These are phyloP conservation scores for Leccinum uliginosum DNA, from an alignment of 768 basidiomycete species.

Conservation along the genomic window DNA sequence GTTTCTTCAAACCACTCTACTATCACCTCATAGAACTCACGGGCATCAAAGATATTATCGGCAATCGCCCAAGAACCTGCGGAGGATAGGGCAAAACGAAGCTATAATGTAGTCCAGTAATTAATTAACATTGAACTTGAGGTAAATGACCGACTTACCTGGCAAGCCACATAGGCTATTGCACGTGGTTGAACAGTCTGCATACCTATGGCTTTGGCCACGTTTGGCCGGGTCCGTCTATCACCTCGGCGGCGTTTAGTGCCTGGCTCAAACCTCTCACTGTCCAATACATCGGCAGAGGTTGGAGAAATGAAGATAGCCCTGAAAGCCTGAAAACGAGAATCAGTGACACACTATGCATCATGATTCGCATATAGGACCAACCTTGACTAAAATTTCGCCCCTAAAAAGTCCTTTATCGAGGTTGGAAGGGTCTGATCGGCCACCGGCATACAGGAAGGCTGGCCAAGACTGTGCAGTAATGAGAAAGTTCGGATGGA, in stretches of 20 bases:
- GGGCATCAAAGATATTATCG: neutral
- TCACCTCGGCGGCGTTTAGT: neutral
- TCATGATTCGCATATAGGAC: neutral
- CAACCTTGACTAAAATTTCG: neutral
- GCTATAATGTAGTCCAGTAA: neutral
- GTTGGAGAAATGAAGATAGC: slow-evolving; percentile 1
- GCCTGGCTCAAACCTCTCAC: neutral
- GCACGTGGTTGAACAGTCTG: neutral
- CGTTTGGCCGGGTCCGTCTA: neutral
- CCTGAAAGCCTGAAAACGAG: neutral
- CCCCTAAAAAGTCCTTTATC: neutral
- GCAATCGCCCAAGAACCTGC: neutral
- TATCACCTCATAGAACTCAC: neutral
- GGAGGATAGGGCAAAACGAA: slow-evolving; percentile 2
- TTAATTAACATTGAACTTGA: neutral
- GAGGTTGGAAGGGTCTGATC: neutral
- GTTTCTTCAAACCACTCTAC: slow-evolving; percentile 4
- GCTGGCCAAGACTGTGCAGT: neutral
- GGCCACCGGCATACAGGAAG: neutral
- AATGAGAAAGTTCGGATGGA: neutral
- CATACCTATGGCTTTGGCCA: neutral
- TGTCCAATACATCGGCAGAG: neutral
- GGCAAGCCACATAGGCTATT: slow-evolving; percentile 7
- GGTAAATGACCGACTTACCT: neutral
- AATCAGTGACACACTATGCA: neutral